Conservation (phyloP, 108 stramenopile genomes). For the Skeletonema tropicum region DNA sequence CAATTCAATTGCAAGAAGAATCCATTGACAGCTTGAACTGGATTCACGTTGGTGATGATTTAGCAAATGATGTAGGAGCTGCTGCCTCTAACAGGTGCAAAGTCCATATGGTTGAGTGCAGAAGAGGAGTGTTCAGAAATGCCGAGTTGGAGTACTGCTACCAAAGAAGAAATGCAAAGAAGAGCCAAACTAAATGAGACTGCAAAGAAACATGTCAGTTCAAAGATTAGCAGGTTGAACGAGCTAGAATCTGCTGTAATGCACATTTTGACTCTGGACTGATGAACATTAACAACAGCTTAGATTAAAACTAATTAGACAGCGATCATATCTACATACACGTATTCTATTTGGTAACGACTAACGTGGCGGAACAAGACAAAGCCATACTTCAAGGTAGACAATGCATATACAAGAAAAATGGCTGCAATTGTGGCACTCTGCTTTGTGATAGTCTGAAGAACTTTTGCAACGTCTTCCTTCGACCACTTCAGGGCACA, state of each 20-base stretch:
- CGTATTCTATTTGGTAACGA: conserved; percentile 84
- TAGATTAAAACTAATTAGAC: not conserved
- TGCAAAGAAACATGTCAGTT: conserved; percentile 16
- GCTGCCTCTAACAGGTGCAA: conserved; percentile 28
- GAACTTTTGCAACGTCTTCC: conserved; percentile 63
- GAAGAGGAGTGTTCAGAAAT: not conserved
- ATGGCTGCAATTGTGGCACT: conserved; percentile 76
- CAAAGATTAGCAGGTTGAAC: conserved; percentile 15
- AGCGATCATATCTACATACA: conserved; percentile 55
- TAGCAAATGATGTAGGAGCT: conserved; percentile 80
- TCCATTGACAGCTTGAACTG: conserved; percentile 34
- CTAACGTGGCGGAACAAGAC: conserved; percentile 60
- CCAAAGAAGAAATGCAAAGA: conserved; percentile 40
- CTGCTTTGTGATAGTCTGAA: conserved; percentile 76
- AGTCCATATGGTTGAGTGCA: not conserved
- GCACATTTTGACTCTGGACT: not conserved
- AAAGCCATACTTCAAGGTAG: conserved; percentile 71
- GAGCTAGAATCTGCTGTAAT: conserved; percentile 23
- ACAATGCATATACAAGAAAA: conserved; percentile 73
- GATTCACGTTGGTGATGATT: conserved; percentile 80
- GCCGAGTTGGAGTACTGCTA: conserved; percentile 61
- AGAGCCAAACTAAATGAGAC: conserved; percentile 26
- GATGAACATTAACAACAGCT: not conserved
- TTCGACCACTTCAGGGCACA: conserved; percentile 83
- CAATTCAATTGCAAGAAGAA: conserved; percentile 18